phyloP scores from a whole-genome alignment of 1,284 basidiomycete species.

The Pterula multifida region DNA sequence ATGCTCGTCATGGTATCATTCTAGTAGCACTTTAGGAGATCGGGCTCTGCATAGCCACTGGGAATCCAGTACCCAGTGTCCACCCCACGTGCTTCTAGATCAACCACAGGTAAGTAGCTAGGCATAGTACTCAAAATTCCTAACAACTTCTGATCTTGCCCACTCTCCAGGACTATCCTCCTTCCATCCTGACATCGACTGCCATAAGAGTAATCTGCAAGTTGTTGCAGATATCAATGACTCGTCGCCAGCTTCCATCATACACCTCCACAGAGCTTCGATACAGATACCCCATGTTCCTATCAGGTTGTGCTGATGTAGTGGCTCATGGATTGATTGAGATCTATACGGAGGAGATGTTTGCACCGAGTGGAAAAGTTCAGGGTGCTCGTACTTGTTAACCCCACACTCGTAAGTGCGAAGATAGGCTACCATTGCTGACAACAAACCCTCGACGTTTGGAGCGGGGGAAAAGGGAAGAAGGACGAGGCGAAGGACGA shows the following conservation, averaged over 20 bases:
- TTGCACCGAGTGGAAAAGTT: neutral
- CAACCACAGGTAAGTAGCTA: too few species aligned
- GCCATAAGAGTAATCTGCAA: neutral
- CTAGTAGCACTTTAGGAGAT: too few species aligned
- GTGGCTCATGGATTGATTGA: neutral
- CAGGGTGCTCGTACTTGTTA: neutral
- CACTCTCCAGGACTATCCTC: neutral
- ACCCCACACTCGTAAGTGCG: neutral
- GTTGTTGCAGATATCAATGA: neutral
- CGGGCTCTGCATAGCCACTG: too few species aligned
- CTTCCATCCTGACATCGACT: neutral
- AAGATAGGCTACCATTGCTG: neutral
- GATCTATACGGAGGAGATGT: neutral
- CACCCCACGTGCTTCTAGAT: too few species aligned
- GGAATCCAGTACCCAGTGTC: too few species aligned
- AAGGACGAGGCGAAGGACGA: neutral
- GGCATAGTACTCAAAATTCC: too few species aligned
- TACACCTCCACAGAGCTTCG: neutral
- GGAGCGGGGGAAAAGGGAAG: neutral
- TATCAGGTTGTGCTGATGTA: neutral
- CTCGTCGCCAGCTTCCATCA: neutral
- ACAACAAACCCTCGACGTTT: neutral
- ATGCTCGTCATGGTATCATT: conserved; percentile 26
- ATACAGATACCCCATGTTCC: neutral
- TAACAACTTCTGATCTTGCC: neutral